phyloP scores from a whole-genome alignment of 176 grass and related monocot genomes.

The Elaeis guineensis region DNA sequence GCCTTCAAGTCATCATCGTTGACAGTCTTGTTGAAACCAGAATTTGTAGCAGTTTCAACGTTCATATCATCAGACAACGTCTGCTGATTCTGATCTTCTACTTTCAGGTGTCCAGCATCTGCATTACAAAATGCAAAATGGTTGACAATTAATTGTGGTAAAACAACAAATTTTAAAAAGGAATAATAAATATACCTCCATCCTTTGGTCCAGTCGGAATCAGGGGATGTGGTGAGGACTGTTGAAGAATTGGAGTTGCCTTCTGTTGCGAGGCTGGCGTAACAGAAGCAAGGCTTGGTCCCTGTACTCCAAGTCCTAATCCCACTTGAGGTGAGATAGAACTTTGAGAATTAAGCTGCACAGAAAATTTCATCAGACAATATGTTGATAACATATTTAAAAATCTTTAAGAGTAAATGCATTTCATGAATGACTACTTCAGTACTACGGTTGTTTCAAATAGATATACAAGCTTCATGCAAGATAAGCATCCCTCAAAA shows the following conservation, averaged over 20 bases:
- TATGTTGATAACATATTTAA: no score
- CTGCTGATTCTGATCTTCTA: constrained; percentile 49
- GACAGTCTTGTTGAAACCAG: constrained; percentile 52
- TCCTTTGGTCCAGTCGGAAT: constrained; percentile 19
- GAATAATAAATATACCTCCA: constrained; percentile 12
- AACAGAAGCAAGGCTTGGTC: constrained; percentile 48
- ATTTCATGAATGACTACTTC: no score
- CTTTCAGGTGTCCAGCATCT: constrained; percentile 60
- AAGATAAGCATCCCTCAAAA: no score
- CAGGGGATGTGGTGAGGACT: constrained; percentile 11
- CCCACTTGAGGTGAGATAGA: constrained; percentile 54
- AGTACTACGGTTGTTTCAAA: no score
- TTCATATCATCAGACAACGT: constrained; percentile 50
- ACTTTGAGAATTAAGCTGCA: constrained; percentile 82
- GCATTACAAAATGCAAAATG: constrained; percentile 16
- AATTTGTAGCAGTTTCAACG: constrained; percentile 33
- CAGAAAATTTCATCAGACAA: constrained; percentile 6
- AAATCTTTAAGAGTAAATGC: no score
- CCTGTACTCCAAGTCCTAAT: constrained; percentile 52
- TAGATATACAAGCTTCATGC: no score
- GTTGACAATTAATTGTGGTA: not conserved
- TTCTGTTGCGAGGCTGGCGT: constrained; percentile 15
- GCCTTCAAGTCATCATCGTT: constrained; percentile 70
- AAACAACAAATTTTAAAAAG: not conserved
- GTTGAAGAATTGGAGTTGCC: constrained; percentile 18